Evolutionary conservation across 129 eudicot genomes (phyloP).

Genomic region (Glebionis coronaria): DNA sequence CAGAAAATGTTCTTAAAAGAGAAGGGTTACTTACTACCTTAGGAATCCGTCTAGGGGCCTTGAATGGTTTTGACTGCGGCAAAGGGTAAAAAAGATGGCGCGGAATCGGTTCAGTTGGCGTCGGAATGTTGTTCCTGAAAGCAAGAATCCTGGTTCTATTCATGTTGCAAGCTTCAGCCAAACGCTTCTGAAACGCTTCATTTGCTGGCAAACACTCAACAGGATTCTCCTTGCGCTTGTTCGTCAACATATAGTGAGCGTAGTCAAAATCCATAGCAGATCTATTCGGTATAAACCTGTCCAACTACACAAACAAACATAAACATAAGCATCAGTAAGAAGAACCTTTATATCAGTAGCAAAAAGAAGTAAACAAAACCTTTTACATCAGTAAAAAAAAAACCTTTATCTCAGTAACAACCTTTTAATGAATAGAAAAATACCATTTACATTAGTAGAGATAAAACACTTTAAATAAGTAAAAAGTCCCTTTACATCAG

Average conservation of each 20-base stretch:
- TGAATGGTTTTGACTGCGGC: constrained; percentile 57
- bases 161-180: constrained; percentile 79
- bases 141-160: constrained; percentile 82
- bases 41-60: constrained; percentile 77
- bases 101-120: constrained; percentile 49
- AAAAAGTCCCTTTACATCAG: too few relatives aligned
- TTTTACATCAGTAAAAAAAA: too few relatives aligned
- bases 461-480: too few relatives aligned
- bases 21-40: constrained; percentile 49
- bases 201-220: constrained; percentile 59
- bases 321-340: background rate
- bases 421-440: too few relatives aligned
- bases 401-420: too few relatives aligned
- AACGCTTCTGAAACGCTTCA: too few relatives aligned
- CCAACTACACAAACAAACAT: constrained; percentile 53
- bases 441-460: too few relatives aligned
- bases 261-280: constrained; percentile 96
- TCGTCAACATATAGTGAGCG: constrained; percentile 79
- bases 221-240: constrained; percentile 84
- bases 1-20: background rate
- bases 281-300: constrained; percentile 90
- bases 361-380: too few relatives aligned
- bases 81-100: constrained; percentile 35
- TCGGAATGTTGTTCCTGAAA: constrained; percentile 92
- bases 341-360: background rate